Base-by-base conservation (phyloP, 805 yeast species). In the Starmerella etchellsii region DNA sequence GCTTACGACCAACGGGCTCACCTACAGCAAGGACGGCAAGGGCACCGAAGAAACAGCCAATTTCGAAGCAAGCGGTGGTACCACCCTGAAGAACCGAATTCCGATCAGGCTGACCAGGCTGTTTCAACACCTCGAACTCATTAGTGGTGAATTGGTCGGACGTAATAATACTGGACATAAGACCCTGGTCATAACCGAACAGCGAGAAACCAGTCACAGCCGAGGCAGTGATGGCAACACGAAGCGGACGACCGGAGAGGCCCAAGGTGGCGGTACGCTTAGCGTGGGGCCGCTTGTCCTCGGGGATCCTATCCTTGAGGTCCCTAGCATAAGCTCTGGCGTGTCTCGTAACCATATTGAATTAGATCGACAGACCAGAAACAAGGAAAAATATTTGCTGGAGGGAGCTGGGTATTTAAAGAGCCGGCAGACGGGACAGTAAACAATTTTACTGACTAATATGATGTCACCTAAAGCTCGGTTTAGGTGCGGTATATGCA, bases 11-110 rank as follows among this genome's bases (percentile, higher is more conserved):
- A 36, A 64, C 54, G 31, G 42, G 57, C 47, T 76, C 83, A 60
- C 85, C 88, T 41, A 65, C 58, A 45, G 66, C 64, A 59, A 78
- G 66, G 15, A 76, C 78, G 37, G 73, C 66, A 29, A 79, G 53
- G 8, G 87, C 82, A 48, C 88, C 87, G 49, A 70, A 66, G 67
- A 79, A 76, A 62, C 85, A 78, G 35, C 88, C 93, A 32, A 80
- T 53, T 34, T 81, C 87, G 53, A 79, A 80, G 30, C 60, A 53
- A 1, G 64, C 41, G 10, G 61, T 58, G 26, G 58, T 78, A 15
- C 79, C 81, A 64, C 85, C 87, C 62, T 78, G 84, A 38, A 65
- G 55, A 21, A 76, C 78, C 36, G 74, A 68, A 37, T 76, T 73
- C 10, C 10, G 10, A 7, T 23, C 25, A 7, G 25, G 7, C 39